Base-by-base conservation (phyloP, 2,329 filamentous ascomycete species). In the Neonectria hederae region DNA sequence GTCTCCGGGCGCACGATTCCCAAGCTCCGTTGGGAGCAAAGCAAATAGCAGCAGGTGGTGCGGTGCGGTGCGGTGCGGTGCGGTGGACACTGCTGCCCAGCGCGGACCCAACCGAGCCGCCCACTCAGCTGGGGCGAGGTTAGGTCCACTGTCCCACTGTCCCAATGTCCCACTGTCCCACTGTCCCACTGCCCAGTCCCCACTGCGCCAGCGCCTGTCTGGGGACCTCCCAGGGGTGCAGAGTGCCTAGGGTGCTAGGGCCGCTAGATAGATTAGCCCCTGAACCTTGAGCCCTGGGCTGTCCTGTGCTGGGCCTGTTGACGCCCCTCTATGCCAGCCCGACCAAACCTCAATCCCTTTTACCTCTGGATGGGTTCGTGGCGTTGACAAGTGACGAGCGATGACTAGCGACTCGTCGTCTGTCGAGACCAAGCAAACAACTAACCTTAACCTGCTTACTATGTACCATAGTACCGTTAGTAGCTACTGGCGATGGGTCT, bases 211-310 rank as follows among this genome's bases (percentile, higher is more conserved):
- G 54, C 42, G 60, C 48, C 45, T 43, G 28, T 62, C 54, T 58
- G 32, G 46, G 45, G 24, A 19, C 45, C 45, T 11, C 19, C 26
- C 54, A 48, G 54, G 32, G 42, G 54, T 21, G 38, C n/a, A 57
- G 59, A 43, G 46, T 35, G 43, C n/a, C 43, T 45, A 46, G 35
- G 52, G 35, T 43, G 13, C 51, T 45, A 46, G 43, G 55, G 43
- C 51, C 49, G 32, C 61, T 63, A 59, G 42, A 51, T 63, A 19
- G 43, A 55, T 55, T 63, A 63, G 61, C 61, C 55, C 55, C 61
- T 63, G 35, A 26, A n/a, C 43, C 51, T 52, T 55, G 43, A 59
- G 61, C 55, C 61, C 49, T 21, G 3, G 13, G 13, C 52, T 63
- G 61, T 26, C 45, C 61, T 59, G 61, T 63, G 61, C 61, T 52